Base-by-base conservation (phyloP, 2,329 filamentous ascomycete species). In the Apiospora kogelbergensis region DNA sequence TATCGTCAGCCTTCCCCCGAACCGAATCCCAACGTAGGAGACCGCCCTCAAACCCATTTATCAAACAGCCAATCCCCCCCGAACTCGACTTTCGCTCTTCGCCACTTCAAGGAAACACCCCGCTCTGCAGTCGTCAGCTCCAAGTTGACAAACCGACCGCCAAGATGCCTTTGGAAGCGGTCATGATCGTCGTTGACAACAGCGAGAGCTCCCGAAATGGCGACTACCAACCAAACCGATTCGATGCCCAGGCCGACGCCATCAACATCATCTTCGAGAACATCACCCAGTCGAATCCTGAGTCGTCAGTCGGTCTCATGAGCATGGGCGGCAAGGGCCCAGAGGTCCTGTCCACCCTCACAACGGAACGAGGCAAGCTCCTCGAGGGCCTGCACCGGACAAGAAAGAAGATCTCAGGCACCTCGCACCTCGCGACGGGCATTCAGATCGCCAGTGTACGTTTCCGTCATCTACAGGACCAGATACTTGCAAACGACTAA, bases 161-260 rank as follows among this genome's bases (percentile, higher is more conserved):
- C 90, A 95, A 87, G 79, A 99, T 99, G 96, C 93, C 91, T 84
- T 91, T 99, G 83, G 96, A 99, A 90, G 97, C 96, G 85, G 97
- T 97, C 72, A 98, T 99, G 95, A 93, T 99, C 82, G 91, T 98
- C 88, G 94, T 98, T 78, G 96, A 99, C 88, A 99, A 98, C 88
- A 98, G 95, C 86, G 96, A 99, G 86, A 95, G 93, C 85, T 97
- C 94, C 86, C 91, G 96, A 80, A 99, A 99, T 84, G 96, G 97
- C 79, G 96, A 99, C 81, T 88, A 87, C 81, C 92, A 93, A 78
- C 95, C 96, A 70, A 97, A 95, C 74, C 90, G 96, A 82, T 99
- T 95, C 87, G 94, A 98, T 83, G 94, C 96, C 76, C 96, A 99
- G 87, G 88, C 93, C 75, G 96, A 99, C 82, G 95, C 95, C 68